Conservation (phyloP, 768 basidiomycete species). For the Tricholoma matsutake region DNA sequence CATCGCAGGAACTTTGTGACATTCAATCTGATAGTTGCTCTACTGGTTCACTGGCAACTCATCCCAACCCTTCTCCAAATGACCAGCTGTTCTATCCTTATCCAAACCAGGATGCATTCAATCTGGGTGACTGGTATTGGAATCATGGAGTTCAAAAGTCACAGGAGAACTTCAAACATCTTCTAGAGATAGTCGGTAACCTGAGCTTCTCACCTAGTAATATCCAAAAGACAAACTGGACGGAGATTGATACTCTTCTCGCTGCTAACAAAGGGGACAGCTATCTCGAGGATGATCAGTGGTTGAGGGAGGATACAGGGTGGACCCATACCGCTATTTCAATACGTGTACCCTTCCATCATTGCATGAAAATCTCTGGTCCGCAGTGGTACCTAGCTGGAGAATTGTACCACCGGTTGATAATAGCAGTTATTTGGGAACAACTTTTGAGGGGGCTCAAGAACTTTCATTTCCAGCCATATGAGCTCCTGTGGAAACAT, state of each 20-base stretch:
- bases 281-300: background rate
- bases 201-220: no score
- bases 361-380: constrained; percentile 13
- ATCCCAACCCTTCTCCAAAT: no score
- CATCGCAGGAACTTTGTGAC: no score
- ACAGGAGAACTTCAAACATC: no score
- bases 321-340: background rate
- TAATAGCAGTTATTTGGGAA: constrained; percentile 15
- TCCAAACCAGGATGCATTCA: no score
- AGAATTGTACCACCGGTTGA: constrained; percentile 17
- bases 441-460: constrained; percentile 2
- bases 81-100: no score
- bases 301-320: background rate
- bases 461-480: constrained; percentile 20
- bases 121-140: no score
- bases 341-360: constrained; percentile 6
- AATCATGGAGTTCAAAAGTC: no score
- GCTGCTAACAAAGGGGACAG: background rate
- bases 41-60: no score
- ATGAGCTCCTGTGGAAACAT: constrained; percentile 11
- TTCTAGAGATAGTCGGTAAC: constrained; percentile 7
- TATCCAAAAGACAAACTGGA: constrained; percentile 7
- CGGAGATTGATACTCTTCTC: background rate
- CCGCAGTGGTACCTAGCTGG: background rate
- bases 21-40: no score